Evolutionary conservation across 257 asterid species (phyloP), one percentile per base, ranked within the genome.

Genomic region (Nemophila menziesii): DNA sequence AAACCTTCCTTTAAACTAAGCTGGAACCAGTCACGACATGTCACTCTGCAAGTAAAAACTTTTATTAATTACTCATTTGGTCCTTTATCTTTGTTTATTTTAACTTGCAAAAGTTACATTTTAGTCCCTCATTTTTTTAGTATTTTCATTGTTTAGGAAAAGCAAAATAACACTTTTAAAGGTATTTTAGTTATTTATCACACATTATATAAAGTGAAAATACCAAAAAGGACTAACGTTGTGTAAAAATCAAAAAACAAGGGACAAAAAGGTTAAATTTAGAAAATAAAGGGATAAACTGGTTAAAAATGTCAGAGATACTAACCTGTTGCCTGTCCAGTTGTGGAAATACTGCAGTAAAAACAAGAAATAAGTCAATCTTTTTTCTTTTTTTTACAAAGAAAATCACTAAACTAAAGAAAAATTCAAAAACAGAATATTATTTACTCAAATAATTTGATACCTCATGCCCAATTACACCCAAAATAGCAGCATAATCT

Each of bases 1-100:
- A 90, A 94, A 51, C 99, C 99, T 67, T 90, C 96, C 82, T 90
- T 90, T 56, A 90, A 65, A 66, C 99, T 90, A 43, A 90, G 96
- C 80, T 90, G 99, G 79, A 90, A 90, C 99, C 99, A 85, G 66
- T 90, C 99, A 39, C 99, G 96, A 67, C 99, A 90, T 34, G 99
- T 90, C 43, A 90, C 99, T 75, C 99, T 85, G 79, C 43, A 63
- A 67, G 54, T 60, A 59, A 40, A 5, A n/a, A n/a, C n/a, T n/a
- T n/a, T n/a, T n/a, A n/a, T n/a, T n/a, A n/a, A n/a, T n/a, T n/a
- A n/a, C n/a, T n/a, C n/a, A n/a, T n/a, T n/a, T n/a, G n/a, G n/a
- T n/a, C n/a, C n/a, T n/a, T n/a, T n/a, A n/a, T n/a, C n/a, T n/a
- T n/a, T n/a, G n/a, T n/a, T n/a, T n/a, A n/a, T n/a, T n/a, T n/a